Conservation (phyloP, 768 basidiomycete genomes). For the Termitomyces sp. region DNA sequence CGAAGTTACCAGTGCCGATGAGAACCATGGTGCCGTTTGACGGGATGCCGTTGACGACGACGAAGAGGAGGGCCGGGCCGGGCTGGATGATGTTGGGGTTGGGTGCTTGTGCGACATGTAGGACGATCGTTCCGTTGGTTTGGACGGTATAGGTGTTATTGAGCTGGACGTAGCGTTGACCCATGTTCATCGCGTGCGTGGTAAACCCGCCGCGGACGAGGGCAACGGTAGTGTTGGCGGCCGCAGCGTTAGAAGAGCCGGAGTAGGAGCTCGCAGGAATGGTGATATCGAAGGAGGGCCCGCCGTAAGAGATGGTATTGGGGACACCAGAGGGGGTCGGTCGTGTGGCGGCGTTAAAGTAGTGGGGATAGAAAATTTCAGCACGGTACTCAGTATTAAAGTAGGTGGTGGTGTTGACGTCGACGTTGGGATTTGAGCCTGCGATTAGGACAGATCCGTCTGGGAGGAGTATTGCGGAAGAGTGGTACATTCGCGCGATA, state of each 20-base stretch:
- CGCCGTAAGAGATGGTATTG: constrained; percentile 77
- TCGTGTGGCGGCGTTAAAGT: constrained; percentile 66
- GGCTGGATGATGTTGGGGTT: constrained; percentile 86
- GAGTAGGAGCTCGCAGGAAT: constrained; percentile 63
- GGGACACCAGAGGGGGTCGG: constrained; percentile 72
- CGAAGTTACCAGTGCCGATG: constrained; percentile 77
- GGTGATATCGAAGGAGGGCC: constrained; percentile 69
- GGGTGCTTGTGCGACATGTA: constrained; percentile 80
- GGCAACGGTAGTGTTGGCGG: constrained; percentile 69
- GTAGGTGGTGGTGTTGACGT: constrained; percentile 56
- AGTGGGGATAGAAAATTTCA: constrained; percentile 90
- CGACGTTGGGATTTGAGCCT: constrained; percentile 91
- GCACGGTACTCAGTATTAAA: constrained; percentile 79
- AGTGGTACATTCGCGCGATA: constrained; percentile 88
- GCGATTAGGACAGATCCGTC: constrained; percentile 84
- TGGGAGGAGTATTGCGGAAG: constrained; percentile 82
- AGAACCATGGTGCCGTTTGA: constrained; percentile 73
- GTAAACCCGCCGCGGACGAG: constrained; percentile 83
- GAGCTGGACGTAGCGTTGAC: constrained; percentile 75
- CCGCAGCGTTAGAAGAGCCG: constrained; percentile 63
- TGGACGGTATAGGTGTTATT: constrained; percentile 84
- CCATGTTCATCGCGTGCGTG: constrained; percentile 87
- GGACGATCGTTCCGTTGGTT: constrained; percentile 65
- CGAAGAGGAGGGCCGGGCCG: constrained; percentile 80
- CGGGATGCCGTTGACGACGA: constrained; percentile 82